Conservation (phyloP, 2,329 filamentous ascomycete genomes). For the Elsinoe perseae region DNA sequence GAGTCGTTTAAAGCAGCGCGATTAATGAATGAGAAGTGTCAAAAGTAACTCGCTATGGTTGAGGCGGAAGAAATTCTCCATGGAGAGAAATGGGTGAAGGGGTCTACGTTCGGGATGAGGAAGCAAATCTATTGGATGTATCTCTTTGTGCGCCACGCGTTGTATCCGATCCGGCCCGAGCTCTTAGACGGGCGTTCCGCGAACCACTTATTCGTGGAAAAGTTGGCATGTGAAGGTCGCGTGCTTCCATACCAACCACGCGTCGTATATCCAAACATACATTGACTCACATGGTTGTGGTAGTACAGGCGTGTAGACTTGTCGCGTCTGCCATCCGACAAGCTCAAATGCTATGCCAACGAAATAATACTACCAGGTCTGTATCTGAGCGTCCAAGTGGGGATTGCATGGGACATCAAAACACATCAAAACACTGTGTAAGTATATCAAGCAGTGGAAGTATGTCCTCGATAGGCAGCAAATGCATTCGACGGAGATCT, state of each 20-base stretch:
- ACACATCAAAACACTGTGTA: not conserved
- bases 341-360: not conserved
- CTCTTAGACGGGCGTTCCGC: not conserved
- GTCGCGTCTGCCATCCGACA: not conserved
- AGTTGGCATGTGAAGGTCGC: conserved; percentile 8
- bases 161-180: conserved; percentile 9
- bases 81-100: conserved; percentile 6
- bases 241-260: conserved; percentile 4
- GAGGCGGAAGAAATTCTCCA: conserved; percentile 13
- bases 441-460: not conserved
- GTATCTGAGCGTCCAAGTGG: conserved; percentile 2
- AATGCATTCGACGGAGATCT: conserved; percentile 1
- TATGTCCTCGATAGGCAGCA: not conserved
- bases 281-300: not conserved
- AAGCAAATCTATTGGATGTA: conserved; percentile 3
- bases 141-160: not conserved
- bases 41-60: not conserved
- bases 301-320: not conserved
- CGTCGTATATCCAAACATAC: not conserved
- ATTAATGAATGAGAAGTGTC: not conserved
- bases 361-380: not conserved
- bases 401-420: not conserved
- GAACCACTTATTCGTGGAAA: not conserved
- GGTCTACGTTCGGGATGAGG: conserved; percentile 7
- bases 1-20: not conserved